phyloP scores from a whole-genome alignment of 768 basidiomycete genomes.

The Serendipita sp. region DNA sequence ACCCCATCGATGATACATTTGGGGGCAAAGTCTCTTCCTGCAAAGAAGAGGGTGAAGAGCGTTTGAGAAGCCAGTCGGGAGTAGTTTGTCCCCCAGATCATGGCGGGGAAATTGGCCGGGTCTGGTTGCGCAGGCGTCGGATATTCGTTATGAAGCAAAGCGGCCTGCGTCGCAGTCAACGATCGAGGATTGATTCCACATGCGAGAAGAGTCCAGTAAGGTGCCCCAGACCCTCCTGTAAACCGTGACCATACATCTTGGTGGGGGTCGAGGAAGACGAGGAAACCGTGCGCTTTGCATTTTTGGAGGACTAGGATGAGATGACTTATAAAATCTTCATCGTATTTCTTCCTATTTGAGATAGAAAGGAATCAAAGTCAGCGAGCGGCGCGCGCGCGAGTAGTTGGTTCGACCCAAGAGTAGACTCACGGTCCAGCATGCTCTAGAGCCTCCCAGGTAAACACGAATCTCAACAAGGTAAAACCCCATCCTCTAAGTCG shows the following conservation, averaged over 20 bases:
- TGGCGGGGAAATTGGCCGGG: constrained; percentile 66
- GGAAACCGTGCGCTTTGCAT: constrained; percentile 84
- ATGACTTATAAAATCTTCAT: constrained; percentile 85
- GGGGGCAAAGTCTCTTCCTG: constrained; percentile 77
- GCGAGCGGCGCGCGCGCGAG: not conserved
- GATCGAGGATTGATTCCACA: constrained; percentile 80
- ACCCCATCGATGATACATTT: constrained; percentile 78
- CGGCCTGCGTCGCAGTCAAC: constrained; percentile 71
- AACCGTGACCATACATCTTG: constrained; percentile 95
- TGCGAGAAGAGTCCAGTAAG: constrained; percentile 81
- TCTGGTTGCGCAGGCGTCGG: constrained; percentile 42
- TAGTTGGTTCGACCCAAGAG: not conserved
- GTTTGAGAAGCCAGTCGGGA: constrained; percentile 76
- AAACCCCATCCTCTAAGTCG: constrained; percentile 90
- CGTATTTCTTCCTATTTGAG: constrained; percentile 37
- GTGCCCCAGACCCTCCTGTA: constrained; percentile 87
- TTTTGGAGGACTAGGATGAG: constrained; percentile 72
- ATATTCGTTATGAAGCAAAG: constrained; percentile 83
- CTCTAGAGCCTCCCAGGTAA: constrained; percentile 94
- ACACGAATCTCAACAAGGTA: constrained; percentile 61
- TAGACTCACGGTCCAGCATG: constrained; percentile 82
- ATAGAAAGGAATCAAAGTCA: constrained; percentile 8
- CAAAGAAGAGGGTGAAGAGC: constrained; percentile 89
- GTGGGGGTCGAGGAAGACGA: constrained; percentile 87
- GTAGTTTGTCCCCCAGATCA: constrained; percentile 98